Evolutionary conservation across 202 grass and related monocot species (phyloP).

Genomic region (Setaria italica): DNA sequence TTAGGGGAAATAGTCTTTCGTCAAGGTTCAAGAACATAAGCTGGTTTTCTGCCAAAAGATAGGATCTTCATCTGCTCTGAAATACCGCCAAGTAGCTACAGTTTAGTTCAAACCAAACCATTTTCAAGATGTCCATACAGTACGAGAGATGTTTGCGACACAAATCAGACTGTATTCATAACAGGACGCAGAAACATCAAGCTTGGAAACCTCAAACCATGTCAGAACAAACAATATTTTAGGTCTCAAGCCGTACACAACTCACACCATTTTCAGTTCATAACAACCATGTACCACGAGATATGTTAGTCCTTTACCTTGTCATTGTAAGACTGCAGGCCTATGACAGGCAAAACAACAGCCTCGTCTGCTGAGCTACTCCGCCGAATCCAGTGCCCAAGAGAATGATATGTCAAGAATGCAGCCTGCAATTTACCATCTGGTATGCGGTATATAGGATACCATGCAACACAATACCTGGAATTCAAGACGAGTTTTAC

Average conservation of each 20-base stretch:
- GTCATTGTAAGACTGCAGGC: slow-evolving; percentile 79
- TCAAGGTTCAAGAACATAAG: not conserved
- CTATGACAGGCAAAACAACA: slow-evolving; percentile 68
- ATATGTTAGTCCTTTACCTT: slow-evolving; percentile 58
- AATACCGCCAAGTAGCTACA: too few relatives aligned
- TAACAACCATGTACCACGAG: slow-evolving; percentile 13
- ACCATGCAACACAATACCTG: slow-evolving; percentile 97
- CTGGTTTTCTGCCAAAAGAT: not conserved
- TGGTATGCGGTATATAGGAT: slow-evolving; percentile 91
- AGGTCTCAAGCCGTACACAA: not conserved
- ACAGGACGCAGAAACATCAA: not conserved
- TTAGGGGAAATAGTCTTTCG: not conserved
- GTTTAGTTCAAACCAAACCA: too few relatives aligned
- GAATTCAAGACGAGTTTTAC: slow-evolving; percentile 34
- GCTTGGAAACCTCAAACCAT: not conserved
- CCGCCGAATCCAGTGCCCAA: slow-evolving; percentile 57
- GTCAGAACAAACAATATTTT: not conserved
- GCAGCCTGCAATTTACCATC: slow-evolving; percentile 81
- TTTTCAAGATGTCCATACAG: too few relatives aligned
- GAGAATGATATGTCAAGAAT: slow-evolving; percentile 93
- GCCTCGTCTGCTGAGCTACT: slow-evolving; percentile 6
- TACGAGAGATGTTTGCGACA: not conserved
- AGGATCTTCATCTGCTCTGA: not conserved
- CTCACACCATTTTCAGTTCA: not conserved
- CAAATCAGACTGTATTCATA: not conserved